These are phyloP conservation scores for Sphaerulina musiva DNA, from an alignment of 2,329 filamentous ascomycete species.

Conservation along the genomic window DNA sequence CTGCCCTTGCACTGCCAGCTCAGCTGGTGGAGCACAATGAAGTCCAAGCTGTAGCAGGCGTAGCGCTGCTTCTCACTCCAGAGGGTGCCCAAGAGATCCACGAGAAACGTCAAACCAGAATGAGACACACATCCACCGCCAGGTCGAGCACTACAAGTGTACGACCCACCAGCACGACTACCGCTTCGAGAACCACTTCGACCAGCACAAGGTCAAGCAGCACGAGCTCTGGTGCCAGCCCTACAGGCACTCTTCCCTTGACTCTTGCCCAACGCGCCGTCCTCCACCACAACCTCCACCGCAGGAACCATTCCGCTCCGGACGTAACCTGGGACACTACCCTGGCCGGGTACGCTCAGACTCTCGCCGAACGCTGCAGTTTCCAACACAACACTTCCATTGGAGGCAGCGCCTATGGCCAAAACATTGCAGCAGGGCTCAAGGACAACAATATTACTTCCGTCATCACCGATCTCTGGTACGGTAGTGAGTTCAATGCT, in stretches of 20 bases:
- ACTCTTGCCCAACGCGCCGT: not conserved
- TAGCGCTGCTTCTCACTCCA: constrained; percentile 4
- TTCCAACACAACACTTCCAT: constrained; percentile 69
- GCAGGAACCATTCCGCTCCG: constrained; percentile 20
- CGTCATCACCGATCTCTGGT: constrained; percentile 75
- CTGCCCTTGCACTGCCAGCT: constrained; percentile 1
- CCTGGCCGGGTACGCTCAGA: constrained; percentile 57
- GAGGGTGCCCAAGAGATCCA: not conserved
- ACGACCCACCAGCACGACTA: not conserved
- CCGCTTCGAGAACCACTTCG: not conserved
- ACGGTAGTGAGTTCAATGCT: constrained; percentile 66
- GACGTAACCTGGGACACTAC: constrained; percentile 58
- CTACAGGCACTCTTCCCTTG: not conserved
- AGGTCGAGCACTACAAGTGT: not conserved
- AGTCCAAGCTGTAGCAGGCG: constrained; percentile 2
- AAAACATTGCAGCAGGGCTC: constrained; percentile 75
- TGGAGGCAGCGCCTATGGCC: constrained; percentile 66
- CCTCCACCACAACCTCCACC: constrained; percentile 17
- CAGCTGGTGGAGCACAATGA: constrained; percentile 3
- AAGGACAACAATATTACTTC: constrained; percentile 51
- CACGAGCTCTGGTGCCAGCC: not conserved
- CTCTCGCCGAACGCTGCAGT: constrained; percentile 58
- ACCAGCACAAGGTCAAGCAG: not conserved
- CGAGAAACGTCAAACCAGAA: not conserved
- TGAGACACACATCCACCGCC: not conserved